phyloP scores from a whole-genome alignment of 2,329 filamentous ascomycete genomes.

The Bisporella sp. region DNA sequence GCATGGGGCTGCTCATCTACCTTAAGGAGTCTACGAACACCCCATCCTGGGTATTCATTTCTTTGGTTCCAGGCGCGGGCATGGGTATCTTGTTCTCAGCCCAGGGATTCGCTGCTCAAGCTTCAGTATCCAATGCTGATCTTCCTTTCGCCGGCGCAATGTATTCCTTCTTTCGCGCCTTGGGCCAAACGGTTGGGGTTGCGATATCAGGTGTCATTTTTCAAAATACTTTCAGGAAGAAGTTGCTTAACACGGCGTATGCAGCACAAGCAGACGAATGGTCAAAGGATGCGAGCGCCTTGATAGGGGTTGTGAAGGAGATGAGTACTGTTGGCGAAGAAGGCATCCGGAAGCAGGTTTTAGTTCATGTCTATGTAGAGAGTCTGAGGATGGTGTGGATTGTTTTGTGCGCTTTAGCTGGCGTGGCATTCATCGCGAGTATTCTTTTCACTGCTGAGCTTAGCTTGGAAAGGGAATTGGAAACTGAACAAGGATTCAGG shows the following conservation, averaged over 20 bases:
- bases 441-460: slow-evolving; percentile 36
- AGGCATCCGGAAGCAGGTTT: slow-evolving; percentile 5
- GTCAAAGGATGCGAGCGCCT: slow-evolving; percentile 12
- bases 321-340: slow-evolving; percentile 7
- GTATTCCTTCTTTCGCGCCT: slow-evolving; percentile 58
- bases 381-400: slow-evolving; percentile 19
- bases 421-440: slow-evolving; percentile 25
- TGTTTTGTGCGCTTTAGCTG: slow-evolving; percentile 17
- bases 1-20: slow-evolving; percentile 47
- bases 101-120: slow-evolving; percentile 55
- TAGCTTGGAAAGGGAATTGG: slow-evolving; percentile 11
- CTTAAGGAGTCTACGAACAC: slow-evolving; percentile 42
- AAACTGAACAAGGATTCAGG: slow-evolving; percentile 14
- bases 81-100: slow-evolving; percentile 56
- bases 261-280: slow-evolving; percentile 6
- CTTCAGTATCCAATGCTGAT: slow-evolving; percentile 46
- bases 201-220: slow-evolving; percentile 57
- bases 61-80: slow-evolving; percentile 52
- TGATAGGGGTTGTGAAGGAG: slow-evolving; percentile 16
- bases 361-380: slow-evolving; percentile 15
- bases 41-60: slow-evolving; percentile 52
- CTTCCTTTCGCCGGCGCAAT: slow-evolving; percentile 54
- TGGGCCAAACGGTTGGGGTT: slow-evolving; percentile 36
- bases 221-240: slow-evolving; percentile 45
- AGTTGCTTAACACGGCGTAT: slow-evolving; percentile 14